These are phyloP conservation scores for Pseudocercospora eumusae DNA, from an alignment of 2,329 filamentous ascomycete species.

Conservation along the genomic window DNA sequence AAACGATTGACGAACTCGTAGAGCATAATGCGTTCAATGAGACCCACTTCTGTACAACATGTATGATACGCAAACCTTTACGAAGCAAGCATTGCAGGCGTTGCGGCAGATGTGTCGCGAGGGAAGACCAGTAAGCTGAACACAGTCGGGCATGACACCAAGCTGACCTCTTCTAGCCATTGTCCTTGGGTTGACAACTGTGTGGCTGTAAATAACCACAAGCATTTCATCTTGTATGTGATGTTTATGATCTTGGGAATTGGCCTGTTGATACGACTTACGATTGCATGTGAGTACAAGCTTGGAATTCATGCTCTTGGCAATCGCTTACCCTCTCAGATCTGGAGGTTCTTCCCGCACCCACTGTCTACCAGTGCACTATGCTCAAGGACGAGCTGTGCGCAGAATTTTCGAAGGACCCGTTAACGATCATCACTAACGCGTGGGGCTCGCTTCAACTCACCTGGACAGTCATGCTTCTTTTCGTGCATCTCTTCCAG, in stretches of 20 bases:
- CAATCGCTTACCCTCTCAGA: conserved; percentile 26
- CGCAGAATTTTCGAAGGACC: conserved; percentile 73
- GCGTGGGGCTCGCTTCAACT: conserved; percentile 83
- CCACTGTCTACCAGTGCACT: conserved; percentile 62
- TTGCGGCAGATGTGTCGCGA: conserved; percentile 89
- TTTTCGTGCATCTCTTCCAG: conserved; percentile 90
- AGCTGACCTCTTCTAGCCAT: conserved; percentile 60
- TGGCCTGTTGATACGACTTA: conserved; percentile 67
- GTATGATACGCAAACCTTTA: conserved; percentile 90
- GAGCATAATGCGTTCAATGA: conserved; percentile 88
- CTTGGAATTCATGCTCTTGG: neutral
- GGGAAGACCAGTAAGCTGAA: conserved; percentile 84
- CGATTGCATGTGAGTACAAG: conserved; percentile 65
- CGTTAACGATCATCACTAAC: conserved; percentile 77
- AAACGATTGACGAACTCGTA: conserved; percentile 83
- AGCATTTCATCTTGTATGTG: conserved; percentile 92
- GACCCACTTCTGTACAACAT: conserved; percentile 86
- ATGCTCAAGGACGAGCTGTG: conserved; percentile 76
- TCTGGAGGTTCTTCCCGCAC: conserved; percentile 50
- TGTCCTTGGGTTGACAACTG: conserved; percentile 99
- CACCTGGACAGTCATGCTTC: conserved; percentile 95
- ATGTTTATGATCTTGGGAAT: conserved; percentile 76
- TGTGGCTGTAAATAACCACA: conserved; percentile 90
- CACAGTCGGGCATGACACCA: neutral
- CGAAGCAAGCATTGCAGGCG: conserved; percentile 94